These are phyloP conservation scores for Cytospora schulzeri DNA, from an alignment of 2,329 filamentous ascomycete genomes.

Conservation along the genomic window DNA sequence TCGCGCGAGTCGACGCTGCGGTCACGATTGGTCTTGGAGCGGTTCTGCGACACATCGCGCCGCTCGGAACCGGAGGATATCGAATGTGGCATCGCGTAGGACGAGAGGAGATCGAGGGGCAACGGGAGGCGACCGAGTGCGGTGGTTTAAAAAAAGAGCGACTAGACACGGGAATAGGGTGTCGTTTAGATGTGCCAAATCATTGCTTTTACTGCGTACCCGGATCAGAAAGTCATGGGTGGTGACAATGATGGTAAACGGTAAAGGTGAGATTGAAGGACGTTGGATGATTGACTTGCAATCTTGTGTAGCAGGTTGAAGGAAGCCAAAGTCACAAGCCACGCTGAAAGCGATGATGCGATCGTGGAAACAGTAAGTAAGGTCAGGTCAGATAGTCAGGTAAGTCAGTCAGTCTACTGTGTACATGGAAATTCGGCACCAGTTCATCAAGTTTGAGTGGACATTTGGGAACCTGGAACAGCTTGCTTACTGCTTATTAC, in stretches of 20 bases:
- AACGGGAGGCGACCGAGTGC: conserved; percentile 12
- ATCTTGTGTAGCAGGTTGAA: conserved; percentile 10
- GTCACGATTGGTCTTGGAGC: conserved; percentile 35
- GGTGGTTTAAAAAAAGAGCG: conserved; percentile 27
- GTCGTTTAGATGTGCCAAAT: conserved; percentile 21
- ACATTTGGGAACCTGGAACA: background rate
- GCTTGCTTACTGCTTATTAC: too few relatives aligned
- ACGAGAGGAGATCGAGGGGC: conserved; percentile 14
- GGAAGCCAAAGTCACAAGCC: conserved; percentile 7
- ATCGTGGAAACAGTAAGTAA: conserved; percentile 13
- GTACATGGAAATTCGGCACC: background rate
- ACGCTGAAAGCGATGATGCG: conserved; percentile 22
- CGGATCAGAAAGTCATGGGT: conserved; percentile 10
- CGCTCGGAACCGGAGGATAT: conserved; percentile 36
- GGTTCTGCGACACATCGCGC: conserved; percentile 40
- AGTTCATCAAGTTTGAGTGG: background rate
- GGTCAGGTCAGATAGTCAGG: background rate
- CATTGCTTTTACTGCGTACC: conserved; percentile 24
- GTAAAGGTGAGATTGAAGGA: background rate
- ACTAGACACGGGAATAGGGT: conserved; percentile 19
- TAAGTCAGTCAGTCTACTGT: too few relatives aligned
- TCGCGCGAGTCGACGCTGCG: conserved; percentile 33
- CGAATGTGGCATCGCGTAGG: conserved; percentile 43
- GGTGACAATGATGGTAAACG: background rate
- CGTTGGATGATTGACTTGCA: background rate